Evolutionary conservation across 305 asterid genomes (phyloP).

Genomic region (Withania somnifera): DNA sequence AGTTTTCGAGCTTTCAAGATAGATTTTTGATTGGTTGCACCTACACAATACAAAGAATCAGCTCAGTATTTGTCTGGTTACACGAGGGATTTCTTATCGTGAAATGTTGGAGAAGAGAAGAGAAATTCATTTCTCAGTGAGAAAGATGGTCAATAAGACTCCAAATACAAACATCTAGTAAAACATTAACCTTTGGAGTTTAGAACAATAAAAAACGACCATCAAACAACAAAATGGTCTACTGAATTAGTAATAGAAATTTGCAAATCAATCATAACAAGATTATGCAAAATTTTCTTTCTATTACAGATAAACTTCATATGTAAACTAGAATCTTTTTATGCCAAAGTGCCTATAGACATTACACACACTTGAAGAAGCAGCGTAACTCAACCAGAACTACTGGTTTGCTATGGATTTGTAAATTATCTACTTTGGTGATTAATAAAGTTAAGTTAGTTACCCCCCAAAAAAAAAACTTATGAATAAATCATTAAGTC

Average conservation of each 20-base stretch:
- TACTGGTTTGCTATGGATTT: too few species aligned
- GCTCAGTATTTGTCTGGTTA: background rate
- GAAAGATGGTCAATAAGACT: background rate
- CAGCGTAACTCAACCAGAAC: too few species aligned
- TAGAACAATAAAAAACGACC: background rate
- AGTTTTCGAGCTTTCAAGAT: background rate
- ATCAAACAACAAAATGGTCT: background rate
- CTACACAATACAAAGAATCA: background rate
- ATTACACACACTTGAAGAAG: too few species aligned
- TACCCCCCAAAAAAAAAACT: too few species aligned
- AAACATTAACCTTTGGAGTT: background rate
- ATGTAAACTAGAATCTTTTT: background rate
- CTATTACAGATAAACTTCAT: background rate
- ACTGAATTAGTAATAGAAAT: background rate
- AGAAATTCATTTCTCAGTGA: background rate
- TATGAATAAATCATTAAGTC: too few species aligned
- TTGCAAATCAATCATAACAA: background rate
- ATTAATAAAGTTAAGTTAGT: too few species aligned
- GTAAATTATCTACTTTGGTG: too few species aligned
- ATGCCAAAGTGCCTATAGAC: too few species aligned
- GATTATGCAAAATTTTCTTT: background rate
- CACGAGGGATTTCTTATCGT: too few species aligned
- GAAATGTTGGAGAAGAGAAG: background rate
- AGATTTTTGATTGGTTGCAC: background rate
- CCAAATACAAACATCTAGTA: background rate